Base-by-base conservation (phyloP, 2,329 filamentous ascomycete species). In the Dactylellina leptospora region DNA sequence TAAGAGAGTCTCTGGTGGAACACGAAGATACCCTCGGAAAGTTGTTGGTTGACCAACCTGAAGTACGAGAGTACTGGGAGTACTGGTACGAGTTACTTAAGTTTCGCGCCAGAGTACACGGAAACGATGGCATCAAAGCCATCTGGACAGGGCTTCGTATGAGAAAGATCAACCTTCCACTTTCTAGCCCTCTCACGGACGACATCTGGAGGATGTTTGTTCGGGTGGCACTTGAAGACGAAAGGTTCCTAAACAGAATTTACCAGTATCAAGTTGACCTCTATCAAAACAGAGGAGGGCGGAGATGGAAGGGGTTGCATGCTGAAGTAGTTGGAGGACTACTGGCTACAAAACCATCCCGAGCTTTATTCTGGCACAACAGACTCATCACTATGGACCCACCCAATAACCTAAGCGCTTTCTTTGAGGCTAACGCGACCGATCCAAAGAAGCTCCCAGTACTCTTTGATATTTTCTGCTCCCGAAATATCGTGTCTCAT, bases 181-280 rank as follows among this genome's bases (percentile, higher is more conserved):
- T 74, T 25, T 44, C 44, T 1, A 75, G 75, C 8, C 45, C 62
- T 1, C 30, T 70, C 4, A 68, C 76, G 2, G 73, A 76, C 42
- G 54, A 59, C n/a, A 66, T 76, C n/a, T 77, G 76, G 76, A 48
- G 59, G 5, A 56, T 73, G 18, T 75, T 77, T 36, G 36, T 75
- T 22, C 60, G 33, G 10, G 70, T 74, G n/a, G 76, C 51, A 3
- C 44, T 74, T 4, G 61, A 68, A 45, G 70, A 76, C 30, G 66
- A 71, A 11, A 40, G 6, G 2, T 77, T 77, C 36, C 11, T 75
- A n/a, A 66, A 68, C 3, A 74, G 70, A n/a, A 16, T 77, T 4
- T 75, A 73, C 61, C 36, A 36, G n/a, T 75, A 76, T 25, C 56
- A 73, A 10, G 55, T 72, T 6, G 33, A 74, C 3, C 61, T 66